Conservation (phyloP, 2,329 filamentous ascomycete species). For the Diaporthe sp. region DNA sequence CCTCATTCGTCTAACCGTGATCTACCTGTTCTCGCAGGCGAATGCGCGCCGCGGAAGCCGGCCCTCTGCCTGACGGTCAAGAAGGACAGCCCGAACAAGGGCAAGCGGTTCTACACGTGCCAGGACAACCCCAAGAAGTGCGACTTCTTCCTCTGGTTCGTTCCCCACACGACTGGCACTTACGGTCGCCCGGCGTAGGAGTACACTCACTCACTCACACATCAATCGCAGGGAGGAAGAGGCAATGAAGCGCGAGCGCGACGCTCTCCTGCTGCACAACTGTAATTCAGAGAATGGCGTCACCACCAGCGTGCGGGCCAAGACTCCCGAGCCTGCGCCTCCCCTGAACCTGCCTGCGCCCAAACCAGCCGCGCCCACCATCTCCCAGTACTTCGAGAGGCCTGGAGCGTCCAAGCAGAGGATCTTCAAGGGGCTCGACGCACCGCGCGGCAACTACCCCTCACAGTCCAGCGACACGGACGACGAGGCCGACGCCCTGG, state of each 20-base stretch:
- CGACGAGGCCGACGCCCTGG: conserved; percentile 15
- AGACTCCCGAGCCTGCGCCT: conserved; percentile 32
- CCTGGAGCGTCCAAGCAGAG: conserved; percentile 13
- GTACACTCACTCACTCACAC: not conserved
- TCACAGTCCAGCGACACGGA: conserved; percentile 31
- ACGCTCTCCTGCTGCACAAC: conserved; percentile 41
- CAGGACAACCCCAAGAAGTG: conserved; percentile 52
- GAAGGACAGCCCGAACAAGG: conserved; percentile 56
- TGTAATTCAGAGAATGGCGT: conserved; percentile 40
- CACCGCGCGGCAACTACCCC: not conserved
- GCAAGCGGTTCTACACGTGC: conserved; percentile 60
- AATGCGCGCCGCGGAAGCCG: conserved; percentile 57
- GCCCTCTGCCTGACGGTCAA: conserved; percentile 55
- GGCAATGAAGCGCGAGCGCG: conserved; percentile 51
- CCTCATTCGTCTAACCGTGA: not conserved
- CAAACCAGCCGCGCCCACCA: conserved; percentile 14
- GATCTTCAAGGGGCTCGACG: conserved; percentile 36
- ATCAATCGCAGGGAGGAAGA: conserved; percentile 48
- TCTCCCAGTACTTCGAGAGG: conserved; percentile 17
- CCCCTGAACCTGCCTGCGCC: conserved; percentile 19
- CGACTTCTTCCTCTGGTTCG: conserved; percentile 59
- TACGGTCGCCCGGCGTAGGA: not conserved
- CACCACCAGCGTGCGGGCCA: conserved; percentile 35
- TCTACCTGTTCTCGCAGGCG: conserved; percentile 50
- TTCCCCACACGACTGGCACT: not conserved